Evolutionary conservation across 1,284 basidiomycete species (phyloP), one percentile per base, ranked within the genome.

Genomic region (Neolentinus lepideus): DNA sequence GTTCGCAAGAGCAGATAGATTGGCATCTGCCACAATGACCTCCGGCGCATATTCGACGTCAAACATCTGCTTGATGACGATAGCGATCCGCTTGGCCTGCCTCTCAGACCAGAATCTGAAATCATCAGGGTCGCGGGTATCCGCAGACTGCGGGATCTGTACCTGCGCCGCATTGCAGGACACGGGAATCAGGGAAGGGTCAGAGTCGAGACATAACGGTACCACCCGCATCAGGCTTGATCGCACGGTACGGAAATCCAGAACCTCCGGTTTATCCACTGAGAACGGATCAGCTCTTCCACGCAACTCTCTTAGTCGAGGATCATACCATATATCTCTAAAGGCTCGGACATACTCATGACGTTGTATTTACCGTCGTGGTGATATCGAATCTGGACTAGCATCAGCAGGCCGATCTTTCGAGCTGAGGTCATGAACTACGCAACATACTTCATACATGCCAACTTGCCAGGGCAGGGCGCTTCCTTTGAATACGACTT

Each of bases 341-440:
- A 74, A 1, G 92, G 92, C 1, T 85, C 85, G 55, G 89, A 84
- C 51, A 88, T 70, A 55, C 85, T 84, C 80, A 99, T 90, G 56
- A 99, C 96, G 67, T 95, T 97, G 73, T 99, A 92, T 70, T 96
- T 98, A 51, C 92, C 92, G 67, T 93, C 90, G 63, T 95, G 93
- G 67, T 96, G 93, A 65, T 92, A 92, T 2, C 89, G 84, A 58
- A 88, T 73, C 87, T 88, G 59, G 10, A 50, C 16, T 9, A 16
- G 36, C n/a, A 26, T 25, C 24, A 53, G 1, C 29, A 21, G 53
- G 19, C 21, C 21, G 50, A 31, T 19, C 14, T 24, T 52, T 21
- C 43, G 47, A 36, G 26, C 55, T 29, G 45, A 21, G 29, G 22
- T 8, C 25, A 50, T 52, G 51, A 19, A 16, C 35, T 45, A 53